Evolutionary conservation across 108 stramenopile species (phyloP), one percentile per base, ranked within the genome.

Genomic region (Cyclotella sp.): DNA sequence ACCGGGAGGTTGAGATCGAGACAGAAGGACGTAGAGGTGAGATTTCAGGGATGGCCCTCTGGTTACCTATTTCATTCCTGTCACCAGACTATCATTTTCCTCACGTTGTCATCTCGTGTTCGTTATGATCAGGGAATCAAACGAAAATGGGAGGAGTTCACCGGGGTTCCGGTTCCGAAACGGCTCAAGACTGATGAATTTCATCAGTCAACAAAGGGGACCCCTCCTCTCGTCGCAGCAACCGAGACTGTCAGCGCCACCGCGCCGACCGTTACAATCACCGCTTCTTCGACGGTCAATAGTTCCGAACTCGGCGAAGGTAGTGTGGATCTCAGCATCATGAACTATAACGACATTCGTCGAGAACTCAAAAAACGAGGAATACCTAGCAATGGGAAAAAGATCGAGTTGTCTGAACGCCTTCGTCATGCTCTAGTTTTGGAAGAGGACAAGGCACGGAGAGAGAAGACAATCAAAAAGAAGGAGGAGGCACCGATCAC

Each of bases 141-240:
- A 73, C 79, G 79, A 3, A 79, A 73, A 73, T 79, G 79, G 79
- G 67, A 73, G 41, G 67, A 44, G 49, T 73, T 68, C 6, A 73
- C 72, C 26, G 79, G 79, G 26, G 22, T 72, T 15, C 67, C 79
- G 3, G 28, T 73, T 22, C 79, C 79, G 9, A 79, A 79, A 46
- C 64, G 65, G 67, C 71, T 79, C 45, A 68, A 26, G 24, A 57
- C 55, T 1, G 55, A 57, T 24, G 55, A 26, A 26, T 57, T 57
- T 24, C 55, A 57, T 12, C 12, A 26, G 24, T 12, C 12, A 22
- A 12, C 8, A 24, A 22, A 72, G 60, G 60, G 72, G 26, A 70
- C 63, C 1, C 24, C 60, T 68, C 8, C 59, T 8, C 1, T 15
- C 46, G 26, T 45, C 28, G 26, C 47, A 27, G 67, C 43, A 8